These are phyloP conservation scores for Cryptococcus wingfieldii DNA, from an alignment of 1,284 basidiomycete genomes.

Conservation along the genomic window DNA sequence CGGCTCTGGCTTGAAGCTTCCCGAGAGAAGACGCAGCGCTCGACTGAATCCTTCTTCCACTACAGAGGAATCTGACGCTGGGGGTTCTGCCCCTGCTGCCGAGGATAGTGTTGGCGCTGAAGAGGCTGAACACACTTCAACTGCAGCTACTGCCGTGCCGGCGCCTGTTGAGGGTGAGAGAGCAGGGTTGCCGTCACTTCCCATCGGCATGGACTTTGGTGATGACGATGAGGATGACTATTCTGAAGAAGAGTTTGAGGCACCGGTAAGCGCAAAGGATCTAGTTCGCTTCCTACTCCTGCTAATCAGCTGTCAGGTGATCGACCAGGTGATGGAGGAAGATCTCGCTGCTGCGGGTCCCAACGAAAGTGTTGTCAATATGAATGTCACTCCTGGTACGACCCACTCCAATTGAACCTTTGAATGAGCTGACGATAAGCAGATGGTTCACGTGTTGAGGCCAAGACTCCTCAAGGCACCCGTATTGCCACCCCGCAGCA, in stretches of 20 bases:
- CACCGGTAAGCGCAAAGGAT: conserved; percentile 23
- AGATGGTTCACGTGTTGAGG: conserved; percentile 88
- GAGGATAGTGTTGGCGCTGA: neutral
- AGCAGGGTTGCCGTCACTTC: conserved; percentile 29
- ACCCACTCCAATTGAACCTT: neutral
- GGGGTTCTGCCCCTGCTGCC: conserved; percentile 30
- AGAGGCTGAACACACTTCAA: neutral
- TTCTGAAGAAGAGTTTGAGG: conserved; percentile 67
- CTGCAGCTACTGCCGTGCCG: conserved; percentile 10
- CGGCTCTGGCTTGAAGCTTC: conserved; percentile 14
- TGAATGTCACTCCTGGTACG: conserved; percentile 74
- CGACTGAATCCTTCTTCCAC: conserved; percentile 61
- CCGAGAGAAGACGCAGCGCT: conserved; percentile 67
- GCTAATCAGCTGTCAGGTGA: conserved; percentile 31
- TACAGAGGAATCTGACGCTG: conserved; percentile 29
- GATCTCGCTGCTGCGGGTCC: conserved; percentile 41
- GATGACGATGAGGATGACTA: conserved; percentile 53
- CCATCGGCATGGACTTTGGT: conserved; percentile 44
- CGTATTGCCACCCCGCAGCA: conserved; percentile 78
- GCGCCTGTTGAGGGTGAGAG: conserved; percentile 14
- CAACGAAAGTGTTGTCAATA: conserved; percentile 76
- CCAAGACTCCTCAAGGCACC: conserved; percentile 93
- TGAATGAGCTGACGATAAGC: neutral
- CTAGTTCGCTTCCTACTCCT: neutral
- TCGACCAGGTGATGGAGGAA: conserved; percentile 61